Evolutionary conservation across 129 eudicot genomes (phyloP).

Genomic region (Chrysanthemum seticuspe): DNA sequence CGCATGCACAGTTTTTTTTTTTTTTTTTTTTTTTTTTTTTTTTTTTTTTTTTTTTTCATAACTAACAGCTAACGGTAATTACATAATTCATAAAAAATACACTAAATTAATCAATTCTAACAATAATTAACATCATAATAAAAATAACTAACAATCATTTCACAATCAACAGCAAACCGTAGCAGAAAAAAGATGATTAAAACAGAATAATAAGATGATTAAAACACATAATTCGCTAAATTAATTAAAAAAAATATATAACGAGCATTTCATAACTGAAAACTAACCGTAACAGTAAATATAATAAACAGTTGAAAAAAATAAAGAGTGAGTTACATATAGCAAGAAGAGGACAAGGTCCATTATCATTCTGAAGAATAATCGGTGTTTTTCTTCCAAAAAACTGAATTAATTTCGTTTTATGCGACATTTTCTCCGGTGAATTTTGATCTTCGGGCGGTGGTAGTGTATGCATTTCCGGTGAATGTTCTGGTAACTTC

Average conservation of each 20-base stretch:
- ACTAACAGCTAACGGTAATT: conserved; percentile 1
- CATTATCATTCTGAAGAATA: conserved; percentile 92
- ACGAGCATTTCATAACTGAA: conserved; percentile 5
- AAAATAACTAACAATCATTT: too few relatives aligned
- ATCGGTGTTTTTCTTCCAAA: conserved; percentile 62
- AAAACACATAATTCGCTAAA: too few relatives aligned
- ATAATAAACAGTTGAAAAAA: conserved; percentile 31
- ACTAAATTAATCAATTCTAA: background rate
- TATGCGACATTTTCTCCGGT: conserved; percentile 50
- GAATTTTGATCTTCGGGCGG: conserved; percentile 39
- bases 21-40: background rate
- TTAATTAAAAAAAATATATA: too few relatives aligned
- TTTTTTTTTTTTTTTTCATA: background rate
- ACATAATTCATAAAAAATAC: background rate
- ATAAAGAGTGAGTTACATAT: conserved; percentile 50
- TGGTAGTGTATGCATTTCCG: conserved; percentile 34
- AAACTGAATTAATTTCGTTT: conserved; percentile 74
- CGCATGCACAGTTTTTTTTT: background rate
- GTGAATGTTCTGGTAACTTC: conserved; percentile 18
- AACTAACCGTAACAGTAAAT: conserved; percentile 19
- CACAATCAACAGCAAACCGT: too few relatives aligned
- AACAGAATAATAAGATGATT: too few relatives aligned
- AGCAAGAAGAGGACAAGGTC: conserved; percentile 97
- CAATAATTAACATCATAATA: background rate
- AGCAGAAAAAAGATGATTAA: too few relatives aligned